Conservation (phyloP, 1,139 yeast species). For the Debaryomyces sp. region DNA sequence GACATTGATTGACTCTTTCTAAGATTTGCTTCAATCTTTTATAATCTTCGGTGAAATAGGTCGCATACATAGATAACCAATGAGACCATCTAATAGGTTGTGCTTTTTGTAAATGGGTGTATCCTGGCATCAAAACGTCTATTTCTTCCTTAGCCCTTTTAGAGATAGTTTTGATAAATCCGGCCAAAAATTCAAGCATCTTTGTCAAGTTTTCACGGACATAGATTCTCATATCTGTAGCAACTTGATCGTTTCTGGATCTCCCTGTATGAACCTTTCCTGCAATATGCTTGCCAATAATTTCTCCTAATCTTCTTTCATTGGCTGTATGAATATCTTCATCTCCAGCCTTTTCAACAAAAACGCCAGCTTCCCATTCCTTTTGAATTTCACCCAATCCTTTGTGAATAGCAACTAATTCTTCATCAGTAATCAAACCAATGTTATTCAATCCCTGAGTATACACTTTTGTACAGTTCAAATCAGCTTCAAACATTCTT, state of each 20-base stretch:
- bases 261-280: constrained; percentile 99
- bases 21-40: constrained; percentile 80
- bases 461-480: constrained; percentile 91
- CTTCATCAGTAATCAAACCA: constrained; percentile 71
- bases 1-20: constrained; percentile 82
- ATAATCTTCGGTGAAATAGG: constrained; percentile 89
- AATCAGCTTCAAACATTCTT: constrained; percentile 91
- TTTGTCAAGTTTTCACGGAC: constrained; percentile 77
- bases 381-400: constrained; percentile 71
- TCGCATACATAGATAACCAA: constrained; percentile 93
- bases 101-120: constrained; percentile 97
- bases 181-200: constrained; percentile 58
- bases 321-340: constrained; percentile 99
- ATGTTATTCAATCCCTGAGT: constrained; percentile 83
- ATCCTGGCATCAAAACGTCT: constrained; percentile 96
- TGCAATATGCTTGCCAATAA: constrained; percentile 89
- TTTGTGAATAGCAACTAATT: constrained; percentile 74
- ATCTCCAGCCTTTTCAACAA: constrained; percentile 87
- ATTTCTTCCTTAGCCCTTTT: constrained; percentile 84
- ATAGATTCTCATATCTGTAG: constrained; percentile 94
- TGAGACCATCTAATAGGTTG: constrained; percentile 99
- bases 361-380: constrained; percentile 80
- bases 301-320: constrained; percentile 95
- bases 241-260: constrained; percentile 97
- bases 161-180: constrained; percentile 65